phyloP scores from a whole-genome alignment of 192 early-diverging fungal species.

The Rhizoclosmatium sp. region DNA sequence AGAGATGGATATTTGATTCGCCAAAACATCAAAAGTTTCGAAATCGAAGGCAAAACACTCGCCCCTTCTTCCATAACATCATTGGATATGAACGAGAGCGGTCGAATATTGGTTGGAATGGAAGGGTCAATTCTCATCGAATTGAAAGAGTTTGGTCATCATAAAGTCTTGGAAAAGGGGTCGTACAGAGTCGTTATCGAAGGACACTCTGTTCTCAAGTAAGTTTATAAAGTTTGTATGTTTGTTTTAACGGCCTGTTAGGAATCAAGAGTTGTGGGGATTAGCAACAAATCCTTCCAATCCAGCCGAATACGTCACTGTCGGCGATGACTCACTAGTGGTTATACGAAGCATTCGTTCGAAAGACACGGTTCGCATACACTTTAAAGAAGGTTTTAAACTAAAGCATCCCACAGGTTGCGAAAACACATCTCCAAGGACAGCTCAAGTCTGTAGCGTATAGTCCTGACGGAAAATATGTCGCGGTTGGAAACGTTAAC shows the following conservation, averaged over 20 bases:
- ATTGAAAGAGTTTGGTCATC: constrained; percentile 22
- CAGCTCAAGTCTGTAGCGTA: constrained; percentile 24
- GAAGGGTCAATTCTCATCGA: constrained; percentile 30
- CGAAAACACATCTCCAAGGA: constrained; percentile 32
- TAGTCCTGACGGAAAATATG: constrained; percentile 39
- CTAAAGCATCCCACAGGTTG: background rate
- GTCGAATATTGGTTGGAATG: constrained; percentile 25
- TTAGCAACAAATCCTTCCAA: constrained; percentile 28
- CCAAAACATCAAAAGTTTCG: constrained; percentile 15
- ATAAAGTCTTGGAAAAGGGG: background rate
- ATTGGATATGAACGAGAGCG: background rate
- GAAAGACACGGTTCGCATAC: constrained; percentile 2
- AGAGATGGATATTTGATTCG: constrained; percentile 26
- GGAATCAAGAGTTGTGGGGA: constrained; percentile 35
- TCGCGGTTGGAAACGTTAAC: constrained; percentile 40
- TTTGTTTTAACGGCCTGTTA: background rate
- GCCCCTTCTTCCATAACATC: constrained; percentile 24
- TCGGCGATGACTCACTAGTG: constrained; percentile 33
- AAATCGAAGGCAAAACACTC: background rate
- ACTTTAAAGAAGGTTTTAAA: background rate
- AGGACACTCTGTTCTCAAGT: constrained; percentile 18
- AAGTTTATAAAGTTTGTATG: background rate
- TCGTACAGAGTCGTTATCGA: background rate
- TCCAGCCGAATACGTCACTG: constrained; percentile 22
- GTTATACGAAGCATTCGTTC: constrained; percentile 21